These are phyloP conservation scores for Candida sp. DNA, from an alignment of 1,139 yeast genomes.

Conservation along the genomic window DNA sequence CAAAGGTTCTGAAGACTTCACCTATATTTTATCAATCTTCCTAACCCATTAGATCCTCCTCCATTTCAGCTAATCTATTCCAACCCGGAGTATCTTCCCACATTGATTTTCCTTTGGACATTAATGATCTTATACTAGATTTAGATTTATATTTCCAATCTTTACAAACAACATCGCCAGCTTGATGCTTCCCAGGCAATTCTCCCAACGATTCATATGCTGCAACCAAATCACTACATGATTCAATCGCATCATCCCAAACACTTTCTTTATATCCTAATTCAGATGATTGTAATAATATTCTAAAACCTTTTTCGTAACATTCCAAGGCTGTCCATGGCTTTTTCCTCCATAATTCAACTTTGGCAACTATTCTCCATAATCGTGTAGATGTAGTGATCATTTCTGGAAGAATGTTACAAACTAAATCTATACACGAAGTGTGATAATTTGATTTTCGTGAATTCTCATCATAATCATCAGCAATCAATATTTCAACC, in stretches of 20 bases:
- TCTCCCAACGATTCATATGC: constrained; percentile 90
- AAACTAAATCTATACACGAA: constrained; percentile 66
- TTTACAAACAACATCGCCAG: constrained; percentile 80
- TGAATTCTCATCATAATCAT: constrained; percentile 41
- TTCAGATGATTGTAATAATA: constrained; percentile 62
- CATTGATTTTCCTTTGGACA: constrained; percentile 73
- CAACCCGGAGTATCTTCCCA: constrained; percentile 87
- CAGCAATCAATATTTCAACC: constrained; percentile 58
- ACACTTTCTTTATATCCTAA: constrained; percentile 56
- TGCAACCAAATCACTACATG: constrained; percentile 76
- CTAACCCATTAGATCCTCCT: constrained; percentile 29
- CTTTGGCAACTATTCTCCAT: constrained; percentile 83
- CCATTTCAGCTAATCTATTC: constrained; percentile 57
- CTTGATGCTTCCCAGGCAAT: constrained; percentile 78
- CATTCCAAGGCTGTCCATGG: constrained; percentile 90
- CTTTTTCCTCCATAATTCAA: constrained; percentile 79
- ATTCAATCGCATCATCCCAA: constrained; percentile 82
- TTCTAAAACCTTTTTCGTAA: constrained; percentile 84
- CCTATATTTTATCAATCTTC: too few species aligned
- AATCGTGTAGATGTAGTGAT: constrained; percentile 69
- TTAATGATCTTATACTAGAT: constrained; percentile 65
- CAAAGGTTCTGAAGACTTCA: too few species aligned
- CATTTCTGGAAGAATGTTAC: constrained; percentile 62
- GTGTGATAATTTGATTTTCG: constrained; percentile 58
- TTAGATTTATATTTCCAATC: constrained; percentile 91